Percentiles rank a stretch among this genome's conserved stretches.
Evolutionary conservation across 768 basidiomycete species (phyloP).

Genomic region (Krasilnikovozyma curviuscula): DNA sequence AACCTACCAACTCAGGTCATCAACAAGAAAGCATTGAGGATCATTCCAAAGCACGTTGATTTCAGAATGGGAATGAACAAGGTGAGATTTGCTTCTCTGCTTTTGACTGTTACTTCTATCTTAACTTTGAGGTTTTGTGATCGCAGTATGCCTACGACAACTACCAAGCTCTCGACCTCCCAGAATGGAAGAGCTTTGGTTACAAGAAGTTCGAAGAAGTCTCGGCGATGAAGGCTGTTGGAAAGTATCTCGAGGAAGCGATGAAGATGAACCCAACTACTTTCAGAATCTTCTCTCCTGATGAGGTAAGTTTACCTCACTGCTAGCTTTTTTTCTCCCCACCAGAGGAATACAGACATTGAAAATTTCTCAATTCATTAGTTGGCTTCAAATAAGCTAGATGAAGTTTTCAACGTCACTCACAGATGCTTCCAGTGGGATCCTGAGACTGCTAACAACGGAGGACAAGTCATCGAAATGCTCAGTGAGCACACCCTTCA

Average conservation of each 20-base stretch:
- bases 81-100: neutral
- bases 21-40: constrained; percentile 18
- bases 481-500: constrained; percentile 57
- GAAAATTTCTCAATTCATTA: too few species aligned
- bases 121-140: neutral
- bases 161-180: constrained; percentile 42
- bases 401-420: constrained; percentile 45
- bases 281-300: constrained; percentile 81
- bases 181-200: constrained; percentile 43
- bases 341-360: neutral
- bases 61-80: constrained; percentile 44
- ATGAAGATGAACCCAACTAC: constrained; percentile 43
- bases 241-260: constrained; percentile 26
- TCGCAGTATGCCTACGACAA: constrained; percentile 33
- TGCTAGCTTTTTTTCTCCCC: neutral
- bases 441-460: constrained; percentile 33
- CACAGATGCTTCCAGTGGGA: constrained; percentile 76
- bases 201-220: constrained; percentile 39
- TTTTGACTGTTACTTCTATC: neutral
- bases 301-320: constrained; percentile 23
- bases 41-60: constrained; percentile 21
- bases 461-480: constrained; percentile 72
- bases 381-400: constrained; percentile 69
- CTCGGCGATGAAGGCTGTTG: constrained; percentile 54
- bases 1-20: constrained; percentile 20